Conservation (phyloP, 805 yeast genomes). For the Saturnispora halmiae region DNA sequence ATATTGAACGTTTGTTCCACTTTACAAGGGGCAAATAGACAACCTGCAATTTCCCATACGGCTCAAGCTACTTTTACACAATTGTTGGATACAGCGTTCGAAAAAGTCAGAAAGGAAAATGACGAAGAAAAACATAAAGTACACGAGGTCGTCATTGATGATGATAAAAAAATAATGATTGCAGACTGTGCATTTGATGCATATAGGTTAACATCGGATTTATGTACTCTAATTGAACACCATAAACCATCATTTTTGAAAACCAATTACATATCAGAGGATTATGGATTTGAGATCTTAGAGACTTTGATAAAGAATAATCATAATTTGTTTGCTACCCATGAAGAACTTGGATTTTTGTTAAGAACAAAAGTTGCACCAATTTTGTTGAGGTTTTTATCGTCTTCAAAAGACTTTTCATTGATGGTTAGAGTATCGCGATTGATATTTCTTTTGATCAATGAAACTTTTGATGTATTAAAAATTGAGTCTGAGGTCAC, state of each 20-base stretch:
- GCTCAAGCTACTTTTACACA: conserved; percentile 93
- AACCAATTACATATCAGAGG: conserved; percentile 44
- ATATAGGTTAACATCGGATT: conserved; percentile 57
- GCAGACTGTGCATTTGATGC: conserved; percentile 59
- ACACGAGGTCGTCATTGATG: conserved; percentile 38
- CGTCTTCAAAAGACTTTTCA: conserved; percentile 52
- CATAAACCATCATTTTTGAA: conserved; percentile 48
- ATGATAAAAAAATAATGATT: conserved; percentile 34
- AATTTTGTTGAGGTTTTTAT: conserved; percentile 55
- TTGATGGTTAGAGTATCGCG: conserved; percentile 69
- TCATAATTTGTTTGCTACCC: conserved; percentile 42
- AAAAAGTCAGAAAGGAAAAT: conserved; percentile 43
- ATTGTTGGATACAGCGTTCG: conserved; percentile 68
- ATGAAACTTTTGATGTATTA: conserved; percentile 51
- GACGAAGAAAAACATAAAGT: conserved; percentile 24
- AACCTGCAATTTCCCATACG: conserved; percentile 74
- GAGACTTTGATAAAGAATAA: conserved; percentile 72
- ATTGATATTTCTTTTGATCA: conserved; percentile 51
- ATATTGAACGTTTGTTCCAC: conserved; percentile 62
- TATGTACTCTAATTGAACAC: conserved; percentile 58
- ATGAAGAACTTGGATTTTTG: conserved; percentile 56
- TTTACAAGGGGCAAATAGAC: conserved; percentile 58
- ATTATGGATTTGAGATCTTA: conserved; percentile 70
- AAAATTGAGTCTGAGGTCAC: conserved; percentile 78
- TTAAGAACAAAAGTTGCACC: conserved; percentile 69